Evolutionary conservation across 2,329 filamentous ascomycete genomes (phyloP), one percentile per base, ranked within the genome.

Genomic region (Sporothrix brasiliensis): DNA sequence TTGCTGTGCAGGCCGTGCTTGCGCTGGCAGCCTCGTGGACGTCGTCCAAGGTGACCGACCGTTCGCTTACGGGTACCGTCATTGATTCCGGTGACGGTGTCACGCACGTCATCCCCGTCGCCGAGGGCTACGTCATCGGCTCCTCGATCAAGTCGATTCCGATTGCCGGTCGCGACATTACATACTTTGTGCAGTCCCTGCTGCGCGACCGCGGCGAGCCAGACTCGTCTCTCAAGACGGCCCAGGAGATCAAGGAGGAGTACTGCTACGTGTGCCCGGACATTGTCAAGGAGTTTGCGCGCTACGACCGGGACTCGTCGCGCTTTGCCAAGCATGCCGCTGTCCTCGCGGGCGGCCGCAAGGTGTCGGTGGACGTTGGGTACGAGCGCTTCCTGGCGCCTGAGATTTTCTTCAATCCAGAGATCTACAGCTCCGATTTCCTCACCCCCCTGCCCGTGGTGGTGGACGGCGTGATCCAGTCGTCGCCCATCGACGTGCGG

Each of bases 321-420:
- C 89, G 93, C 63, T 97, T 99, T 83, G 86, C 91, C 76, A 93
- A 97, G 83, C 94, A 99, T 81, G 89, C 91, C 24, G 93, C 97
- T 71, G 89, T 88, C 70, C 90, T 95, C 72, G 91, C 93, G 34
- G 94, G 94, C 76, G 95, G 95, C 73, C 91, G 92, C 75, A 89
- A 92, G 76, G 90, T 94, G 27, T 87, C 85, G 1, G 93, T 99
- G 61, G 96, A 99, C 77, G 92, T 99, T 68, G 95, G 95, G 68
- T 99, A 98, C 82, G 95, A 99, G 81, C 92, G 95, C 47, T 99
- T 99, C 86, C 86, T 99, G 72, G 95, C 95, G 2, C 96, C 96
- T 30, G 95, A 99, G 81, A 99, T 99, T 78, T 99, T 99, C 83
- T 99, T 99, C 88, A 99, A 99, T 82, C 95, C 95, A 41, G 95